Evolutionary conservation across 1,284 basidiomycete species (phyloP).

Genomic region (Fomitiporia mediterranea): DNA sequence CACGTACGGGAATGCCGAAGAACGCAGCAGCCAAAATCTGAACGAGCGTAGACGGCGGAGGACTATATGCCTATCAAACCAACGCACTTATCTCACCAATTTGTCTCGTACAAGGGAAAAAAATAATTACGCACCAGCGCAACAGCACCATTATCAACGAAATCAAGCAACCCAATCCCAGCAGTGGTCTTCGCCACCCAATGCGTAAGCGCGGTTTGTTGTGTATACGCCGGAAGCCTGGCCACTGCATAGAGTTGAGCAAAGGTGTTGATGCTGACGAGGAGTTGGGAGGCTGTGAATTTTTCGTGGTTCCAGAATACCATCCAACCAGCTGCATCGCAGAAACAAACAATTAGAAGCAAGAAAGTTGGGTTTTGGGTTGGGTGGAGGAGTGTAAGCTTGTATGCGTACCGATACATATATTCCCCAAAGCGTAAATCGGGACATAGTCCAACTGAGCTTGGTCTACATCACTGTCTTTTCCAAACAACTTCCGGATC

Average conservation of each 20-base stretch:
- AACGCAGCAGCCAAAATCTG: constrained; percentile 26
- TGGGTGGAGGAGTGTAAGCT: neutral
- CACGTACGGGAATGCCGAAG: constrained; percentile 25
- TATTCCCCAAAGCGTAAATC: constrained; percentile 32
- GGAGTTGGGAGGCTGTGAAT: constrained; percentile 29
- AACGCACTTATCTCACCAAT: constrained; percentile 1
- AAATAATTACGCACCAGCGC: constrained; percentile 24
- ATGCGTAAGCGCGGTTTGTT: constrained; percentile 27
- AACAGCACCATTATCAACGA: constrained; percentile 34
- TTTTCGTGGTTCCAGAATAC: constrained; percentile 32
- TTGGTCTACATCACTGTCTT: constrained; percentile 23
- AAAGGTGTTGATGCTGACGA: constrained; percentile 33
- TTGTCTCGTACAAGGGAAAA: neutral
- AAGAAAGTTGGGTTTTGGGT: neutral
- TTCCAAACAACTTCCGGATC: constrained; percentile 29
- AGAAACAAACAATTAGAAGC: neutral
- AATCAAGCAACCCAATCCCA: constrained; percentile 33
- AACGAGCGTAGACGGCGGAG: constrained; percentile 24
- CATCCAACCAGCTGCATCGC: constrained; percentile 31
- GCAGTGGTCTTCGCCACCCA: constrained; percentile 33
- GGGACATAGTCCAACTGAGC: constrained; percentile 30
- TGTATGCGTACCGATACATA: constrained; percentile 32
- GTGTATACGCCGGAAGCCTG: constrained; percentile 25
- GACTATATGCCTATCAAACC: constrained; percentile 20
- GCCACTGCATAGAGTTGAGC: constrained; percentile 31